Evolutionary conservation across 306 rosid genomes (phyloP), one percentile per base, ranked within the genome.

Genomic region (Cucurbita maxima): DNA sequence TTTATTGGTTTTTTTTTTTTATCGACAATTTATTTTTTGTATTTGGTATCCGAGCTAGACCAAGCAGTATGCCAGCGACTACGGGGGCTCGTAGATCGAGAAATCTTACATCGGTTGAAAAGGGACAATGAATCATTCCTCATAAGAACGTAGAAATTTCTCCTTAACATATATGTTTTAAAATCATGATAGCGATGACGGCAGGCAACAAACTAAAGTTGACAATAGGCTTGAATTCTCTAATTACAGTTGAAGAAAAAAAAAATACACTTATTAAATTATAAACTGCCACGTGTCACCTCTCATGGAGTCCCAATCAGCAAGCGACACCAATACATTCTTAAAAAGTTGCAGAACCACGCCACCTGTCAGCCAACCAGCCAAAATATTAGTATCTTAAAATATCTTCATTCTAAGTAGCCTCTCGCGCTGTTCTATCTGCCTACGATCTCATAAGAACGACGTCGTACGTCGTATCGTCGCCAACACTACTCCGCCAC

Each of bases 291-390:
- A 43, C 19, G 34, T 30, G 34, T 30, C 34, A 30, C 34, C 34
- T 30, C 6, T 41, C 37, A 51, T 37, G 34, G 19, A n/a, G 20
- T 0, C 16, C 54, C 54, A 67, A 67, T 44, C 72, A 67, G 38
- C 40, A 67, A 45, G 4, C 40, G 56, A 45, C 18, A 19, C 10
- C 36, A 11, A 66, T 18, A 66, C 54, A 47, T 3, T 15, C 12
- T 3, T 10, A 25, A 30, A 19, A 66, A 5, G 8, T 22, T 6
- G 18, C 8, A 44, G 20, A 41, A 44, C 6, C 54, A 44, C 22
- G 72, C 72, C 72, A 66, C 73, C 56, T 69, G 58, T 48, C 74
- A 47, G 45, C 74, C 58, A 19, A 4, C 58, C 61, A 6, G 12
- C 34, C 1, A 5, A 22, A 58, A 4, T 4, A 57, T 20, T 2